Evolutionary conservation across 495 filamentous ascomycete species (phyloP).

Genomic region (Talaromyces borbonicus): DNA sequence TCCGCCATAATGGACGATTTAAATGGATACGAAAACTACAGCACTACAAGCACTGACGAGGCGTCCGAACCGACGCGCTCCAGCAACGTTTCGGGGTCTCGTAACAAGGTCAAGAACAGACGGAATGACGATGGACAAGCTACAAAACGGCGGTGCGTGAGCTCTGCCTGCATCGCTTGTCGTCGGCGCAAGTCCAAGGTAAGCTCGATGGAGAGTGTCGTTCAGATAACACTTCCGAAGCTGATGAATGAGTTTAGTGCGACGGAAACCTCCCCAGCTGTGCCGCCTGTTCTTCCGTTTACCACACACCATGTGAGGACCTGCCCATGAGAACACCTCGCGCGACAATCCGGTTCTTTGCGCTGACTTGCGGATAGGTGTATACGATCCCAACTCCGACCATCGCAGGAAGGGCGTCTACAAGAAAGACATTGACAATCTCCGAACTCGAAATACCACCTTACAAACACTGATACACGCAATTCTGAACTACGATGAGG

Average conservation of each 20-base stretch:
- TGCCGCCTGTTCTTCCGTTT: constrained; percentile 90
- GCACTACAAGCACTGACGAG: constrained; percentile 1
- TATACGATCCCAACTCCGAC: constrained; percentile 94
- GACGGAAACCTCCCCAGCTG: constrained; percentile 90
- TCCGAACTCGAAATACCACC: constrained; percentile 80
- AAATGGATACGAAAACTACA: neutral
- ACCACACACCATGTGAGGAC: constrained; percentile 58
- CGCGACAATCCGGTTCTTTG: neutral
- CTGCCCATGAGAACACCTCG: neutral
- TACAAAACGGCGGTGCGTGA: constrained; percentile 79
- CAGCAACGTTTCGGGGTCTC: neutral
- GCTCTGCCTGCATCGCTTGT: constrained; percentile 88
- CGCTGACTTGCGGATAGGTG: constrained; percentile 31
- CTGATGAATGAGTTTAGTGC: constrained; percentile 41
- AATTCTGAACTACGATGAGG: constrained; percentile 75
- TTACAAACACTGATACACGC: constrained; percentile 88
- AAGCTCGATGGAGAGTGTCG: constrained; percentile 3
- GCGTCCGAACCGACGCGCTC: neutral
- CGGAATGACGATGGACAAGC: constrained; percentile 24
- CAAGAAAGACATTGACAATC: constrained; percentile 83
- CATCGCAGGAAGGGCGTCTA: constrained; percentile 95
- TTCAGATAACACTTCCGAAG: constrained; percentile 5
- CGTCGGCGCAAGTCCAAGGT: constrained; percentile 84
- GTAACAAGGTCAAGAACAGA: constrained; percentile 16
- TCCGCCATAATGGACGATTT: constrained; percentile 2